Percentiles rank a stretch among this genome's conserved stretches.
These are phyloP conservation scores for Paxillus ammoniavirescens DNA, from an alignment of 768 basidiomycete genomes.

Conservation along the genomic window DNA sequence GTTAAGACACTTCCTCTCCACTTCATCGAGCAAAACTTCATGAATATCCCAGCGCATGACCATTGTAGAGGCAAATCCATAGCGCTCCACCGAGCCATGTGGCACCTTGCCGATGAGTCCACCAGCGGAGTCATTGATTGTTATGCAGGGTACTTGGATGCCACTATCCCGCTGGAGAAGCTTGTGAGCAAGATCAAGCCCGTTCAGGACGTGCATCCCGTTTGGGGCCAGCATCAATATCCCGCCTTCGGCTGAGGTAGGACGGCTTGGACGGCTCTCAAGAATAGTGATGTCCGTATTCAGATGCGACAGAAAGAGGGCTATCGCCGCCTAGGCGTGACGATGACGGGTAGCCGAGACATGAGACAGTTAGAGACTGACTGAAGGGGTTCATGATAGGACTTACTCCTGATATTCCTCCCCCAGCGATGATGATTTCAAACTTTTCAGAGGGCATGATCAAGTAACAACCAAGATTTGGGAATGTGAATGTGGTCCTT, in stretches of 20 bases:
- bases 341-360: neutral
- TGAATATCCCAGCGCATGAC: conserved; percentile 30
- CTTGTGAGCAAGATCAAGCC: conserved; percentile 22
- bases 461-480: neutral
- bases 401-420: conserved; percentile 28
- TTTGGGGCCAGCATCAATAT: conserved; percentile 30
- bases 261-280: conserved; percentile 20
- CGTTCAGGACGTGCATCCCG: conserved; percentile 27
- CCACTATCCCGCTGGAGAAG: conserved; percentile 24
- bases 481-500: neutral
- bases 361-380: neutral
- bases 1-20: conserved; percentile 17
- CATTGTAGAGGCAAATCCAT: conserved; percentile 26
- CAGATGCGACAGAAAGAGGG: conserved; percentile 26
- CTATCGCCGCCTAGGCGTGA: conserved; percentile 15
- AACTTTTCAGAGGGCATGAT: conserved; percentile 15
- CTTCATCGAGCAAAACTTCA: conserved; percentile 30
- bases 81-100: conserved; percentile 26
- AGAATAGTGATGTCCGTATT: conserved; percentile 18
- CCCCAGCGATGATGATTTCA: conserved; percentile 28
- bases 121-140: conserved; percentile 22
- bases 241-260: conserved; percentile 19
- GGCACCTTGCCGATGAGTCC: conserved; percentile 20
- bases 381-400: neutral
- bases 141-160: conserved; percentile 16